Conservation (phyloP, 2,329 filamentous ascomycete genomes). For the Pestalotiopsis sp. region DNA sequence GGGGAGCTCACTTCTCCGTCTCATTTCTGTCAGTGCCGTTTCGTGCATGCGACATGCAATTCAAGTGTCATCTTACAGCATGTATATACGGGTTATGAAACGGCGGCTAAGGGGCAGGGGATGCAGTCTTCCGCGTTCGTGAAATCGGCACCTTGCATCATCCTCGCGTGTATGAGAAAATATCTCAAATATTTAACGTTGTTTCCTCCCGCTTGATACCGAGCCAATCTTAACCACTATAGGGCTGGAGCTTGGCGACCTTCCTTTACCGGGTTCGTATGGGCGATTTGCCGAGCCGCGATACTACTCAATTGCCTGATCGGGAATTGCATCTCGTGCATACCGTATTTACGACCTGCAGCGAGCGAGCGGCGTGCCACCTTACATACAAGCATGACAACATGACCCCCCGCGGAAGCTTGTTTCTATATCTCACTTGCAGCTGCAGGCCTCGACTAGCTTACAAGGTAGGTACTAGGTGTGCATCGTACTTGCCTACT, state of each 20-base stretch:
- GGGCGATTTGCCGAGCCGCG: background rate
- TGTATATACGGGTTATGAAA: background rate
- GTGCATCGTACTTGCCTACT: background rate
- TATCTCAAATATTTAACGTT: background rate
- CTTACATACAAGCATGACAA: background rate
- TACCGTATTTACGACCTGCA: background rate
- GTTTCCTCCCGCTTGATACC: background rate
- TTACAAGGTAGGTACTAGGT: background rate
- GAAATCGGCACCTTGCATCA: background rate
- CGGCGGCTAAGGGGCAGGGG: background rate
- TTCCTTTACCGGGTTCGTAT: background rate
- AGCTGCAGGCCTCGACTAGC: background rate
- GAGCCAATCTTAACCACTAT: background rate
- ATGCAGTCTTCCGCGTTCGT: background rate
- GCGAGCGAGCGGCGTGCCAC: background rate
- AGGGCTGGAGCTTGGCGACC: constrained; percentile 3
- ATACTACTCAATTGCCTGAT: constrained; percentile 10
- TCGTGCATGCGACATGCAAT: background rate
- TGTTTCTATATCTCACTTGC: background rate
- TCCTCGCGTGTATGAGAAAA: background rate
- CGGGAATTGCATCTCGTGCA: background rate
- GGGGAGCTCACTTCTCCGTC: background rate
- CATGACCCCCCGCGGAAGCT: background rate
- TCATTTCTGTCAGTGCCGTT: background rate
- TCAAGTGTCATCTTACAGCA: background rate